Percentiles rank a stretch among this genome's conserved stretches.
These are phyloP conservation scores for Apocynum venetum DNA, from an alignment of 257 asterid genomes.

Conservation along the genomic window DNA sequence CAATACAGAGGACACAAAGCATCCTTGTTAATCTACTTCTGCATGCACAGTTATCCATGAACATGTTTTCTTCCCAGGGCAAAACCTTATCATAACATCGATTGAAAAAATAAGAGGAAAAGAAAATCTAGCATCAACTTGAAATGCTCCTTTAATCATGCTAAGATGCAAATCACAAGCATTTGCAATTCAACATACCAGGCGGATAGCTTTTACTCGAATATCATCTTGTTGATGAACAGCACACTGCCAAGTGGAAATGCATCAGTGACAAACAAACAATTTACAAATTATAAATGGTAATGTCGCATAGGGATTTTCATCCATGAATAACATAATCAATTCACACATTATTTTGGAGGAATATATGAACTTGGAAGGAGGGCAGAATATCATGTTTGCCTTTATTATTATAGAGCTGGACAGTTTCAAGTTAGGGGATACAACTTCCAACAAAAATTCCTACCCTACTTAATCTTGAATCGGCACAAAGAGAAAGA, in stretches of 20 bases:
- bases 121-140: slow-evolving; percentile 1
- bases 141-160: background rate
- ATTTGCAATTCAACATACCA: slow-evolving; percentile 39
- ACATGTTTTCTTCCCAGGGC: background rate
- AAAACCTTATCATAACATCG: background rate
- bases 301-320: background rate
- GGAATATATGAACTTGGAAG: background rate
- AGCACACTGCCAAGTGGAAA: slow-evolving; percentile 72
- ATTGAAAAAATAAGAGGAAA: slow-evolving; percentile 11
- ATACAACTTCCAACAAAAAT: background rate
- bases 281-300: slow-evolving; percentile 18
- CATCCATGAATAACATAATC: background rate
- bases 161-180: background rate
- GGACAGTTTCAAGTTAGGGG: background rate
- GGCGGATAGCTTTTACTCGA: slow-evolving; percentile 88
- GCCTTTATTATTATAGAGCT: background rate
- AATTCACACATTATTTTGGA: background rate
- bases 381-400: background rate
- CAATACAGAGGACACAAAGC: slow-evolving; percentile 20
- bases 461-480: background rate
- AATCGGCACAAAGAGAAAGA: background rate
- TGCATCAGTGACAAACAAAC: slow-evolving; percentile 21
- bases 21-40: background rate
- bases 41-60: background rate
- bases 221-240: slow-evolving; percentile 77